Percentiles rank a stretch among this genome's conserved stretches.
These are phyloP conservation scores for Paspalum notatum DNA, from an alignment of 176 grass and related monocot species.

Conservation along the genomic window DNA sequence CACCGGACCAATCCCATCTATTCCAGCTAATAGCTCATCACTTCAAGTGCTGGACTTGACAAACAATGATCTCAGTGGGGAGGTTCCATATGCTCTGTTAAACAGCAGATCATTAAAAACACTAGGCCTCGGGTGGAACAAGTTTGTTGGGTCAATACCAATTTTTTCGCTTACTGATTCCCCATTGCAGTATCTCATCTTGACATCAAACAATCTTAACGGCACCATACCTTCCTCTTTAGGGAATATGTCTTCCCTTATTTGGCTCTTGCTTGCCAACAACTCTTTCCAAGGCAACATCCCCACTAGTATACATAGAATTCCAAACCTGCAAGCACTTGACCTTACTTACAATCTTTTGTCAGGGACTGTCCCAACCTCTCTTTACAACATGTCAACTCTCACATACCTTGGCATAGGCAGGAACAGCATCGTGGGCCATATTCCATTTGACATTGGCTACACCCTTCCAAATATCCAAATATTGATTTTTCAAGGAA, in stretches of 20 bases:
- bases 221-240: slow-evolving; percentile 40
- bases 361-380: slow-evolving; percentile 32
- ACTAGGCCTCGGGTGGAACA: slow-evolving; percentile 7
- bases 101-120: slow-evolving; percentile 15
- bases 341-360: slow-evolving; percentile 33
- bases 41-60: slow-evolving; percentile 28
- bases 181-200: not conserved
- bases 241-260: slow-evolving; percentile 34
- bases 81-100: slow-evolving; percentile 12
- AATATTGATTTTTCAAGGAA: not conserved
- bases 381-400: slow-evolving; percentile 44
- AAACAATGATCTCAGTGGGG: slow-evolving; percentile 19
- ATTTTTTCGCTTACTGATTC: not conserved
- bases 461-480: slow-evolving; percentile 19
- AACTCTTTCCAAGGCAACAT: slow-evolving; percentile 39
- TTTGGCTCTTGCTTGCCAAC: not conserved
- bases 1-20: not conserved
- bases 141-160: slow-evolving; percentile 3
- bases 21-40: not conserved
- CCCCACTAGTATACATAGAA: slow-evolving; percentile 7
- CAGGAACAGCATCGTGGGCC: not conserved
- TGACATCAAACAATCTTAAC: slow-evolving; percentile 29
- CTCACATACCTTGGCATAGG: slow-evolving; percentile 7
- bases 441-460: slow-evolving; percentile 10
- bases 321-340: not conserved